phyloP scores from a whole-genome alignment of 495 filamentous ascomycete species.

The Lasiosphaeris hirsuta region DNA sequence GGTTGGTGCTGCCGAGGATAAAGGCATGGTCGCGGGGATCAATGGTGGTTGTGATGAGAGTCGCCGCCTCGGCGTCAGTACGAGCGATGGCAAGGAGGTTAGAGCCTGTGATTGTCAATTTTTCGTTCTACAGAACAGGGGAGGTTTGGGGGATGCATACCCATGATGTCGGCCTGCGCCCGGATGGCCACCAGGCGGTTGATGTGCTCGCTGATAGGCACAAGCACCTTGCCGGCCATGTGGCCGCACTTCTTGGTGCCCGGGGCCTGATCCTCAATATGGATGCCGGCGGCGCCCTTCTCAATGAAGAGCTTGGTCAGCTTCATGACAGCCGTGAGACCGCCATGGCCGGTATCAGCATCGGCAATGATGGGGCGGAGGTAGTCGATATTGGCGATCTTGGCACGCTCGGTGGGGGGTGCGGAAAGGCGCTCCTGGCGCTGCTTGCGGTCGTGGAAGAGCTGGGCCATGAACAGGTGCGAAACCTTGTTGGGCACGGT shows the following conservation, averaged over 20 bases:
- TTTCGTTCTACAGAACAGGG: neutral
- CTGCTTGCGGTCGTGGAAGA: slow-evolving; percentile 99
- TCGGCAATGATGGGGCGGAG: slow-evolving; percentile 95
- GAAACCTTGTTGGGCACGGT: slow-evolving; percentile 98
- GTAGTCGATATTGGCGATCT: slow-evolving; percentile 83
- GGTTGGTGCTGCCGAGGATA: slow-evolving; percentile 87
- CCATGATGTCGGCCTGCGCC: slow-evolving; percentile 98
- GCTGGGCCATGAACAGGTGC: slow-evolving; percentile 95
- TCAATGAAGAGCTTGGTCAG: slow-evolving; percentile 97
- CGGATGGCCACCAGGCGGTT: slow-evolving; percentile 96
- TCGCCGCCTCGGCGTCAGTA: slow-evolving; percentile 96
- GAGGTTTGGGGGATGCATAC: slow-evolving; percentile 38
- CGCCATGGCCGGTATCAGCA: slow-evolving; percentile 96
- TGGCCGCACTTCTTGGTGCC: slow-evolving; percentile 99
- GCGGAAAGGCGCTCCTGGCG: slow-evolving; percentile 86
- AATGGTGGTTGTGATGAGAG: slow-evolving; percentile 93
- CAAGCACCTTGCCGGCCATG: slow-evolving; percentile 98
- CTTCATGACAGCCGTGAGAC: slow-evolving; percentile 97
- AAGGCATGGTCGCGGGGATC: slow-evolving; percentile 92
- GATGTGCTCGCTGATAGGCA: slow-evolving; percentile 97
- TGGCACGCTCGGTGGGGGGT: slow-evolving; percentile 67
- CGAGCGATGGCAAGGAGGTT: slow-evolving; percentile 89
- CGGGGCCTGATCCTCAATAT: slow-evolving; percentile 97
- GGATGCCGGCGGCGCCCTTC: slow-evolving; percentile 94
- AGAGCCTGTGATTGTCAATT: slow-evolving; percentile 44